Base-by-base conservation (phyloP, 495 filamentous ascomycete genomes). In the Hypoxylon crocopeplum region DNA sequence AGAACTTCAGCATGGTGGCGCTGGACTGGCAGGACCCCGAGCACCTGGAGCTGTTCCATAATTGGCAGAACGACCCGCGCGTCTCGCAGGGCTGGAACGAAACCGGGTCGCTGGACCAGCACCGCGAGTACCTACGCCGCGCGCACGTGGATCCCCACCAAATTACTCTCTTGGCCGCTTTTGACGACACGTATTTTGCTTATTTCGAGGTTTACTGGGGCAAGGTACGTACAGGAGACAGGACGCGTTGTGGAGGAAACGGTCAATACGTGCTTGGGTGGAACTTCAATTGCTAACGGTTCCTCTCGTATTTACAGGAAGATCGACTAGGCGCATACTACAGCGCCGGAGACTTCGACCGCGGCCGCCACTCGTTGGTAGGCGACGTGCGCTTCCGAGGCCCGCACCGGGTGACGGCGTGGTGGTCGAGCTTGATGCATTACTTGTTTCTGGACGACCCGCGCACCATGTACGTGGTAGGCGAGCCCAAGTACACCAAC, bases 151-250 rank as follows among this genome's bases (percentile, higher is more conserved):
- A 89, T 49, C 83, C 84, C 2, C 86, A 88, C 59, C 79, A 83
- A 38, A 70, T 88, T 6, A 80, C 82, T 36, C 67, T 89, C 51
- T 76, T 89, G 55, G 86, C 82, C 0, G 72, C 79, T 1, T 89
- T 88, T 50, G 77, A 88, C 21, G 83, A 85, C 15, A 76, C 71
- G 22, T 73, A 68, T 5, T 89, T 89, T 68, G 83, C 86, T 0
- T 88, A 88, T 55, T 88, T 85, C 63, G 86, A 89, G 71, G 72
- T 88, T 2, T 89, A 89, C 67, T 89, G 86, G 86, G 83, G 80
- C 13, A 87, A 87, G 80, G 85, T 86, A 73, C 27, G 63, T 64
- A n/a, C n/a, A n/a, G n/a, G n/a, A n/a, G n/a, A n/a, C n/a, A n/a
- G n/a, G n/a, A n/a, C n/a, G n/a, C n/a, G n/a, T n/a, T n/a, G n/a